Conservation (phyloP, 2,329 filamentous ascomycete genomes). For the Monosporascus sp. region DNA sequence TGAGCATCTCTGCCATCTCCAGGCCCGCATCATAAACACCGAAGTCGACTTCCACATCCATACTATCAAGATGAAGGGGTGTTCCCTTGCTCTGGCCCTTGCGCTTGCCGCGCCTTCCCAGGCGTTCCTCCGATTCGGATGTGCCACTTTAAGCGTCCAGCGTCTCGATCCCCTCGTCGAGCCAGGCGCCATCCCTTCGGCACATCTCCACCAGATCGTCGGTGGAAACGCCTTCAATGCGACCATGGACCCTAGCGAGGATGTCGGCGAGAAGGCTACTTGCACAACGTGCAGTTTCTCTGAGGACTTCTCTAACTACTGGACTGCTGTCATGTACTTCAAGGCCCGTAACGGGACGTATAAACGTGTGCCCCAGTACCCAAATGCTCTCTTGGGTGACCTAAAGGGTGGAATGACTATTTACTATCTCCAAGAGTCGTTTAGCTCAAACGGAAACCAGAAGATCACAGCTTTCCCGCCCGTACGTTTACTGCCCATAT, state of each 20-base stretch:
- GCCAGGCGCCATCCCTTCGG: slow-evolving; percentile 19
- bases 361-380: slow-evolving; percentile 24
- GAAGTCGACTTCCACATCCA: slow-evolving; percentile 12
- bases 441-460: slow-evolving; percentile 33
- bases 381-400: slow-evolving; percentile 27
- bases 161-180: slow-evolving; percentile 23
- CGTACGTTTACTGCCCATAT: slow-evolving; percentile 9
- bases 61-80: slow-evolving; percentile 31
- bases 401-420: slow-evolving; percentile 35
- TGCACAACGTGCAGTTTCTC: slow-evolving; percentile 31
- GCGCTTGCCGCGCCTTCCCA: slow-evolving; percentile 20
- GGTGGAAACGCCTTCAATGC: slow-evolving; percentile 24
- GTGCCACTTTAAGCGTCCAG: slow-evolving; percentile 21
- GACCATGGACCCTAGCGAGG: slow-evolving; percentile 20
- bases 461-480: slow-evolving; percentile 35
- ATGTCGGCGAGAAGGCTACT: slow-evolving; percentile 22
- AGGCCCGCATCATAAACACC: slow-evolving; percentile 8
- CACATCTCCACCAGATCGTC: slow-evolving; percentile 23
- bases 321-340: slow-evolving; percentile 25
- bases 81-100: slow-evolving; percentile 14
- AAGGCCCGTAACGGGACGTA: slow-evolving; percentile 24
- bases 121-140: slow-evolving; percentile 23
- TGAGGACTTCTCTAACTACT: slow-evolving; percentile 27
- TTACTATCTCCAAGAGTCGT: slow-evolving; percentile 37
- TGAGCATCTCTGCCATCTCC: slow-evolving; percentile 7